Conservation (phyloP, 176 grass and related monocot species). For the Hordeum marinum region DNA sequence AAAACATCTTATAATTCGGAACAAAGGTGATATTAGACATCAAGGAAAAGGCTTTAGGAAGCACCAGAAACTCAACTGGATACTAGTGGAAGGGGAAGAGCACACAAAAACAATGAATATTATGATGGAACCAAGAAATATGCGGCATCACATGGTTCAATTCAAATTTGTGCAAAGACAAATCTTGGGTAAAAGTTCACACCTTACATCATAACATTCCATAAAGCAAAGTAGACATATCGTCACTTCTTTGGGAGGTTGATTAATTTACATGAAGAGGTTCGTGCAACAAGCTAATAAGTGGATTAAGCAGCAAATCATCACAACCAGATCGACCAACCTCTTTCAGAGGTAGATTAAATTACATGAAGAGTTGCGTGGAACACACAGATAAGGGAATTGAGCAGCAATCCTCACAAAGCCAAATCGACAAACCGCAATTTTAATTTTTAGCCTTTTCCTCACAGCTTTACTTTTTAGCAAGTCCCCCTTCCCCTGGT, state of each 20-base stretch:
- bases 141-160: neutral
- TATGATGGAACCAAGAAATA: neutral
- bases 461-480: neutral
- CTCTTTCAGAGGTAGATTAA: too few relatives aligned
- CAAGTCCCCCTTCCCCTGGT: neutral
- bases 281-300: neutral
- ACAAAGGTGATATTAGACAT: too few relatives aligned
- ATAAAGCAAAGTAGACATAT: neutral
- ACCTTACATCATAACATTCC: slow-evolving; percentile 4
- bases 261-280: slow-evolving; percentile 9
- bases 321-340: neutral
- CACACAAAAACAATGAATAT: neutral
- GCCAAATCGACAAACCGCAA: neutral
- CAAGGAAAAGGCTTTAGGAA: slow-evolving; percentile 28
- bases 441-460: neutral
- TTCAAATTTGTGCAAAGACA: neutral
- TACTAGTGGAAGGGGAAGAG: neutral
- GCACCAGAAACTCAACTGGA: slow-evolving; percentile 22
- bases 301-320: neutral
- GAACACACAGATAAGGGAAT: neutral
- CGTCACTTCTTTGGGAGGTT: slow-evolving; percentile 11
- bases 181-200: neutral
- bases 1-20: too few relatives aligned
- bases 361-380: neutral
- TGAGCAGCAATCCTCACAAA: neutral